Percentiles rank a stretch among this genome's conserved stretches.
Conservation (phyloP, 2,329 filamentous ascomycete genomes). For the Pyricularia pennisetigena region DNA sequence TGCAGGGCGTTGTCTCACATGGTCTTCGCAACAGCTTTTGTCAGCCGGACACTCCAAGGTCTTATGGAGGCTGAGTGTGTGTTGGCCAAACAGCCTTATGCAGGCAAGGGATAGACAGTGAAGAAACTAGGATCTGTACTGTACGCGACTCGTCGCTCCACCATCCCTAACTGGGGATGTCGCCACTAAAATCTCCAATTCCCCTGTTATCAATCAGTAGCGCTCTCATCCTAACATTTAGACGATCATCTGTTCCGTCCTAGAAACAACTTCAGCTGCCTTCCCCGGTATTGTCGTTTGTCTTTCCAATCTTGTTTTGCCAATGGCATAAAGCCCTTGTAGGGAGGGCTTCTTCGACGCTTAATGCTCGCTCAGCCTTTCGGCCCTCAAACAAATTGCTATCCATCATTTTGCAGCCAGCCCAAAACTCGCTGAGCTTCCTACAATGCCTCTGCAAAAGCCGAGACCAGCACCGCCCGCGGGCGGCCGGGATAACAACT, state of each 20-base stretch:
- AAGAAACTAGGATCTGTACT: background rate
- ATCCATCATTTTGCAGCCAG: background rate
- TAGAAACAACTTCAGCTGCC: background rate
- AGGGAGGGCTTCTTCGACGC: background rate
- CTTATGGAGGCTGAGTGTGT: no score
- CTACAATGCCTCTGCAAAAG: background rate
- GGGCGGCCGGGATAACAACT: conserved; percentile 20
- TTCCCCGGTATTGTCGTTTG: background rate
- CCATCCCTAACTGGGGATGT: background rate
- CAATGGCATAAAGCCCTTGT: background rate
- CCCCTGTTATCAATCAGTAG: background rate
- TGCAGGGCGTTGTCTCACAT: background rate
- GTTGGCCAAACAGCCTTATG: background rate
- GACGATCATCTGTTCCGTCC: background rate
- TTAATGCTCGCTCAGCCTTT: background rate
- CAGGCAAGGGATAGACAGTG: background rate
- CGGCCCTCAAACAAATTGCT: background rate
- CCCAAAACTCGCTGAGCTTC: background rate
- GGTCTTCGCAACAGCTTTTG: background rate
- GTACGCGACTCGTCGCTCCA: background rate
- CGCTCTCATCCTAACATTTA: background rate
- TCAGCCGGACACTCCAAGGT: background rate
- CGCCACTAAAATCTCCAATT: background rate
- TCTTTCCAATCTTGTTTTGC: background rate
- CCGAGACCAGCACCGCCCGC: conserved; percentile 4